Evolutionary conservation across 129 eudicot genomes (phyloP).

Genomic region (Centaurea solstitialis): DNA sequence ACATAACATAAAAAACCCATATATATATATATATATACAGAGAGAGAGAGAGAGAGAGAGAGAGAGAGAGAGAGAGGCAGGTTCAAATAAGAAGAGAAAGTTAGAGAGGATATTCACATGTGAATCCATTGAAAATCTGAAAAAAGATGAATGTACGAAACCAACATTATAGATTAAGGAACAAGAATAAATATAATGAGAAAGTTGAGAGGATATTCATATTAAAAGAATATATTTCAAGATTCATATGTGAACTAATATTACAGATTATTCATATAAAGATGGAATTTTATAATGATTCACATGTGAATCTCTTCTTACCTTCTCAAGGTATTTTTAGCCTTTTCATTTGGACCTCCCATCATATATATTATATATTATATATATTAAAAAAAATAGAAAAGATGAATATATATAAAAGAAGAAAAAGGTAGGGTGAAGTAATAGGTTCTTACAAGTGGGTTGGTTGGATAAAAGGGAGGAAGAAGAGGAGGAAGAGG

Average conservation of each 20-base stretch:
- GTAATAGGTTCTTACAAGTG: slow-evolving; percentile 25
- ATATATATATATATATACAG: neutral
- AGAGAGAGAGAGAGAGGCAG: no score
- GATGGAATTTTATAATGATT: neutral
- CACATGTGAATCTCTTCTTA: neutral
- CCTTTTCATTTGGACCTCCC: neutral
- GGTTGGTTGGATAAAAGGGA: slow-evolving; percentile 29
- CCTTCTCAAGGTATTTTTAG: neutral
- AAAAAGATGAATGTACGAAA: no score
- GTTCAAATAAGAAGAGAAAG: neutral
- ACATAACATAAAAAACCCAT: neutral
- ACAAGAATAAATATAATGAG: no score
- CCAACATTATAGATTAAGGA: no score
- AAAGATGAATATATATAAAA: neutral
- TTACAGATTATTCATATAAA: no score
- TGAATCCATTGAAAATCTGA: no score
- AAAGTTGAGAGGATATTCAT: neutral
- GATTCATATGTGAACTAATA: no score
- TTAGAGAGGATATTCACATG: neutral
- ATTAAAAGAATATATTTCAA: no score
- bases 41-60: no score
- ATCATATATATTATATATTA: no score
- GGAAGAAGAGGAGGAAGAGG: slow-evolving; percentile 22
- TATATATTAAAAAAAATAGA: no score
- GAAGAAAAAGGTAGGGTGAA: no score